Evolutionary conservation across 140 eudicot genomes (phyloP).

Genomic region (Erigeron philadelphicus): DNA sequence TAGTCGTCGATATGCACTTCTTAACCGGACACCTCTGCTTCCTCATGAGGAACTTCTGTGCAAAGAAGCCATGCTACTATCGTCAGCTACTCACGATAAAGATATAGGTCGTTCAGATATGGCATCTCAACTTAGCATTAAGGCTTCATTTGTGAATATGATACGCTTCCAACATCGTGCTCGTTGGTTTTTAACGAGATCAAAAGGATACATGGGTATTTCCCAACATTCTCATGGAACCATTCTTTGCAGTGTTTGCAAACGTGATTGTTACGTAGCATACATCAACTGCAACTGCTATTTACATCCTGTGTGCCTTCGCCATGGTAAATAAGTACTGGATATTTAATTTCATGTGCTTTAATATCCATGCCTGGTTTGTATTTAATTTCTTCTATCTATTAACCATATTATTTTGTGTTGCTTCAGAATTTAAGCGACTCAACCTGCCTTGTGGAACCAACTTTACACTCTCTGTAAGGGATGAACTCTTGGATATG

Average conservation of each 20-base stretch:
- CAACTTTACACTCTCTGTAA: conserved; percentile 49
- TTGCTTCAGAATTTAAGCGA: conserved; percentile 47
- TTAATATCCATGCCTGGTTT: neutral
- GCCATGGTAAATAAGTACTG: conserved; percentile 56
- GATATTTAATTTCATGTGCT: neutral
- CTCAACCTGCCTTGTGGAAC: conserved; percentile 67
- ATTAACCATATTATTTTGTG: conserved; percentile 7
- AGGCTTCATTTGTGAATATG: conserved; percentile 64
- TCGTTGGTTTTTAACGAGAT: conserved; percentile 66
- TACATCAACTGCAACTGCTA: conserved; percentile 74
- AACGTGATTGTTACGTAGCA: conserved; percentile 82
- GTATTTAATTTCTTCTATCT: neutral
- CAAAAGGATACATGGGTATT: conserved; percentile 47
- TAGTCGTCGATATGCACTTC: conserved; percentile 80
- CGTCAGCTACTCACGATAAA: conserved; percentile 31
- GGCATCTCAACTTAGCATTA: conserved; percentile 45
- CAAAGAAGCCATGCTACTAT: conserved; percentile 85
- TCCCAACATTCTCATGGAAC: conserved; percentile 63
- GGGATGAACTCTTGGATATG: conserved; percentile 63
- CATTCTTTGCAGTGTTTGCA: conserved; percentile 88
- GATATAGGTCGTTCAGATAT: conserved; percentile 42
- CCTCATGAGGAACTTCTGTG: conserved; percentile 93
- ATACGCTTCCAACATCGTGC: conserved; percentile 83
- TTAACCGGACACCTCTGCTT: conserved; percentile 76
- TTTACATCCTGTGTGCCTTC: conserved; percentile 86